Evolutionary conservation across 805 yeast species (phyloP), one percentile per base, ranked within the genome.

Genomic region (Yamadazyma sp.): DNA sequence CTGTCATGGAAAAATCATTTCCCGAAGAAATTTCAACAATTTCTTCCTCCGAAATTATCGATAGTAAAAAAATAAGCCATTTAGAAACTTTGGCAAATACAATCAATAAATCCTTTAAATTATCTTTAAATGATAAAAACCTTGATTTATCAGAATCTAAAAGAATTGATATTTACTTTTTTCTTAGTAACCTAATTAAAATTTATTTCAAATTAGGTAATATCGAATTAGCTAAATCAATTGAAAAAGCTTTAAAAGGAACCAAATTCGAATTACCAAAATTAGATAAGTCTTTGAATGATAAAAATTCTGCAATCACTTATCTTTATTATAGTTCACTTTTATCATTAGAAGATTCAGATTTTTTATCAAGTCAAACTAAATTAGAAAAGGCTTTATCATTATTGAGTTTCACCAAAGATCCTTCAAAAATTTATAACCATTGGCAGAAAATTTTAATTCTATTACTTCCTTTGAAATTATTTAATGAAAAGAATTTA

Each of bases 91-190:
- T 85, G 27, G 80, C 86, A 0, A 65, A 79, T 41, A 70, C 81
- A 2, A 68, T 87, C 36, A 87, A 86, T 55, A 71, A 78, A 40
- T 75, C 89, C 5, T 83, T 86, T 60, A 85, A 82, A 39, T 53
- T 83, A 4, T 85, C 95, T 43, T 64, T 88, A 28, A 85, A 84
- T 43, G 96, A 88, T 56, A 72, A 89, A 39, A 78, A 78, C 41
- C 73, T 76, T n/a, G 73, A 73, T 18, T 31, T 56, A 14, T 33
- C 30, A 0, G 48, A 49, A 10, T 75, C 82, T 41, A 82, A 84
- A 51, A 70, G 80, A 48, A 57, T 60, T 43, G 84, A 81, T 32
- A 79, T 83, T 13, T 85, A 81, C 57, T 80, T 75, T 56, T 82
- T 86, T 53, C 74, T 84, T 13, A 80, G 81, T 25, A 72, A 79